Conservation (phyloP, 257 asterid species). For the Datura wrightii region DNA sequence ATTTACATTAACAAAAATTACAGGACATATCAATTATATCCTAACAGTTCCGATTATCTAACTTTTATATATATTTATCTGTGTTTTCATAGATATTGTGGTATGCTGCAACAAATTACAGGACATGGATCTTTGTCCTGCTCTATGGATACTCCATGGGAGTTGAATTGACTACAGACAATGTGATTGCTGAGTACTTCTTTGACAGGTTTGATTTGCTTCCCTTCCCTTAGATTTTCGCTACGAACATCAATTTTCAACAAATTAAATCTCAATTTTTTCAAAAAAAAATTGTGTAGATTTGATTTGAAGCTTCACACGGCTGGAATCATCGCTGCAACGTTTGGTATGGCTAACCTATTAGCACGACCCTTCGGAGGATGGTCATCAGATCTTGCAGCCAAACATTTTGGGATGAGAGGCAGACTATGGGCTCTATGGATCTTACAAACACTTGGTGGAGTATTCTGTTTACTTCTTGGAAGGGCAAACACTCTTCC, state of each 20-base stretch:
- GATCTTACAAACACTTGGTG: slow-evolving; percentile 62
- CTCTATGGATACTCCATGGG: slow-evolving; percentile 69
- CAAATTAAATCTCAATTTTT: too few relatives aligned
- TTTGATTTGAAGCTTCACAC: slow-evolving; percentile 61
- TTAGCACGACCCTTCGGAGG: slow-evolving; percentile 64
- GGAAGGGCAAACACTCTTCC: slow-evolving; percentile 53
- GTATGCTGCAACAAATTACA: slow-evolving; percentile 57
- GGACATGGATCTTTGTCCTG: slow-evolving; percentile 66
- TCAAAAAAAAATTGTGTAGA: slow-evolving; percentile 35
- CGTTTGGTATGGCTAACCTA: slow-evolving; percentile 66
- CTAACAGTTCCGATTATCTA: not conserved
- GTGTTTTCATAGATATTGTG: not conserved
- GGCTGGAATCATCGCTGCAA: slow-evolving; percentile 63
- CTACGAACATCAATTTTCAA: not conserved
- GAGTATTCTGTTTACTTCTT: slow-evolving; percentile 51
- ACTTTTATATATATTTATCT: not conserved
- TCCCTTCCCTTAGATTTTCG: not conserved
- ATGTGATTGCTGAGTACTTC: slow-evolving; percentile 63
- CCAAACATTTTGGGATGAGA: slow-evolving; percentile 60
- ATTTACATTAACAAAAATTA: not conserved
- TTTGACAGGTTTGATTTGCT: slow-evolving; percentile 47
- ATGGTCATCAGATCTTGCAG: slow-evolving; percentile 48
- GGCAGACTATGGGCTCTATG: slow-evolving; percentile 64
- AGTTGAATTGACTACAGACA: slow-evolving; percentile 59
- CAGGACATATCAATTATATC: not conserved